Base-by-base conservation (phyloP, 129 eudicot species). In the Gnaphalium uliginosum region DNA sequence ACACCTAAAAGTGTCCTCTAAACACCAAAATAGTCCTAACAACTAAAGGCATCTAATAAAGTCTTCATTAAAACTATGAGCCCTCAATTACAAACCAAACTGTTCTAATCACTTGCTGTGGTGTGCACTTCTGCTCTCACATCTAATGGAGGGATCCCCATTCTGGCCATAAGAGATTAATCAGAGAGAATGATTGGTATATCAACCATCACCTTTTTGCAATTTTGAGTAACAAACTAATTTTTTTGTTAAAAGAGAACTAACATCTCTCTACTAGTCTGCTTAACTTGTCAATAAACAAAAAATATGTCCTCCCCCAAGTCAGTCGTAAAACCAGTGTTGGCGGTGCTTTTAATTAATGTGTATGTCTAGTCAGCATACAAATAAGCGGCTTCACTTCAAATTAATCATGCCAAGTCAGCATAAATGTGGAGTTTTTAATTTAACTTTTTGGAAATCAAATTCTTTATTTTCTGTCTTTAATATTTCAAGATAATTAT, bases 71-170 rank as follows among this genome's bases (percentile, higher is more conserved):
- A 56, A 56, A 19, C 61, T 56, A n/a, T n/a, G 25, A 56, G 13
- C 61, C 61, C 61, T 56, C 61, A 56, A 6, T 56, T 56, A 56
- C 61, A 56, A 56, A 13, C 61, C 61, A 56, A n/a, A 21, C 25
- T 19, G 25, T 19, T 56, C 61, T 21, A n/a, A 8, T 56, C 4
- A 56, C 61, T 56, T 56, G 61, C 26, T 56, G 61, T 56, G 25
- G 60, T 22, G 5, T 22, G 14, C 61, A 56, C 4, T 22, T 54
- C 7, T 22, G 25, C 11, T 56, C 24, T 54, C 26, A 56, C 25
- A 19, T 22, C 61, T 56, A 51, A 51, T 37, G 14, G 14, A 37
- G 13, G 46, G 14, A 37, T 37, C 46, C 13, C 46, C 14, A 37
- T 3, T 2, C 14, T 10, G 46, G 14, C 46, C 46, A 39, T 39